These are phyloP conservation scores for Alternaria gansuensis DNA, from an alignment of 2,329 filamentous ascomycete genomes.

Conservation along the genomic window DNA sequence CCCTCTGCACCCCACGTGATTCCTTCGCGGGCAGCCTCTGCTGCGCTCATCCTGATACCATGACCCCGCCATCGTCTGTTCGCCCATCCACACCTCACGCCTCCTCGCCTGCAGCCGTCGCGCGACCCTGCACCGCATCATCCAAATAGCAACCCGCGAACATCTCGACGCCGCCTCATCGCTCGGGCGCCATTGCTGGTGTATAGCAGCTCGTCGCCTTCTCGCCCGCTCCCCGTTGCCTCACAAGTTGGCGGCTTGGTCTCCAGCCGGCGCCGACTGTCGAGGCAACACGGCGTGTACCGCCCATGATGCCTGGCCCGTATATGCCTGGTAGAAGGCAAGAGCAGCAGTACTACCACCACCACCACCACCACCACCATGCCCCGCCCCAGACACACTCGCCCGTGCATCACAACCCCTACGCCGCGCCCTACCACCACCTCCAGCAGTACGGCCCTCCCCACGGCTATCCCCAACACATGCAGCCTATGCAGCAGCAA, in stretches of 20 bases:
- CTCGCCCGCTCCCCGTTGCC: conserved; percentile 41
- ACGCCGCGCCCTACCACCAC: conserved; percentile 48
- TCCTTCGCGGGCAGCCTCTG: conserved; percentile 36
- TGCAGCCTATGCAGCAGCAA: conserved; percentile 52
- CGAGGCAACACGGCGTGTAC: conserved; percentile 58
- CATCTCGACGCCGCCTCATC: conserved; percentile 24
- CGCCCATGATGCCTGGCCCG: conserved; percentile 79
- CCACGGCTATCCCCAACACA: conserved; percentile 52
- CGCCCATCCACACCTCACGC: conserved; percentile 32
- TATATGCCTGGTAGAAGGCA: conserved; percentile 55
- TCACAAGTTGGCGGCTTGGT: conserved; percentile 52
- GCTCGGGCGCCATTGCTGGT: conserved; percentile 10
- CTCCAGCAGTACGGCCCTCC: conserved; percentile 54
- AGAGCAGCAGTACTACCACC: conserved; percentile 50
- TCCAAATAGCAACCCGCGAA: conserved; percentile 38
- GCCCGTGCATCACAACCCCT: conserved; percentile 36
- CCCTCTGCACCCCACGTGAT: conserved; percentile 21
- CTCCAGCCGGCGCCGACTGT: conserved; percentile 51
- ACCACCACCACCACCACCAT: conserved; percentile 36
- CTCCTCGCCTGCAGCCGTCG: conserved; percentile 30
- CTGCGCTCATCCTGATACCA: conserved; percentile 50
- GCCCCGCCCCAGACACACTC: conserved; percentile 32
- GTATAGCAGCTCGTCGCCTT: conserved; percentile 12
- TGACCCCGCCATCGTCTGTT: conserved; percentile 39
- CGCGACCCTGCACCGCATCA: conserved; percentile 39